Evolutionary conservation across 495 filamentous ascomycete genomes (phyloP), one percentile per base, ranked within the genome.

Genomic region (Tirmania nivea): DNA sequence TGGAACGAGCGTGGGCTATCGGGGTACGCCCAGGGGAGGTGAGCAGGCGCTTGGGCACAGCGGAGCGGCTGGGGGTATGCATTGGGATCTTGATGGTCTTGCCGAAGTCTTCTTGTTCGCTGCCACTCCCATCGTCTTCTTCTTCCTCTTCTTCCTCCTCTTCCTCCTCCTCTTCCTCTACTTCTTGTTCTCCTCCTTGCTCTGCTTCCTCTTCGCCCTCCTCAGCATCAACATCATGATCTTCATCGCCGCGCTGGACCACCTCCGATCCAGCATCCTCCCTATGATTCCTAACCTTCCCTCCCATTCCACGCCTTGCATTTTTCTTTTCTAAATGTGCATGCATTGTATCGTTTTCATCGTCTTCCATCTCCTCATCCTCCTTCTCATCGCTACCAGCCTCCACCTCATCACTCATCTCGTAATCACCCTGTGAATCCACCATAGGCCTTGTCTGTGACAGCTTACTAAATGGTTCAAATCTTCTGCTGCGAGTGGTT

Each of bases 151-250:
- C 39, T 9, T 8, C 36, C 4, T 52, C 48, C 21, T 53, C 51
- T 36, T 55, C 61, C 25, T 51, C 17, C 17, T 45, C 8, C 45
- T 56, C 59, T 35, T 51, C 48, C 1, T 52, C 56, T 34, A 12
- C 53, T 21, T 10, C 17, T 4, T 55, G 47, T 25, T 4, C 48
- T 20, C 7, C 25, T 7, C 7, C 25, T 7, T 31, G 4, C 51
- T 56, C 56, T 11, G 39, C 48, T 20, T 55, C 57, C 1, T 48
- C 50, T 25, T 48, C 16, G 34, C 48, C 42, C 11, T 10, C 37
- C 8, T 53, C 48, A 34, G 51, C 51, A 34, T 56, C 58, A 19
- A 48, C 14, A 14, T 45, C 8, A 36, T 56, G 58, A 31, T 51
- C 48, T 1, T 48, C 56, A 19, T 34, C 52, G 10, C 11, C 17